Conservation (phyloP, 2,329 filamentous ascomycete genomes). For the Alternaria longipes region DNA sequence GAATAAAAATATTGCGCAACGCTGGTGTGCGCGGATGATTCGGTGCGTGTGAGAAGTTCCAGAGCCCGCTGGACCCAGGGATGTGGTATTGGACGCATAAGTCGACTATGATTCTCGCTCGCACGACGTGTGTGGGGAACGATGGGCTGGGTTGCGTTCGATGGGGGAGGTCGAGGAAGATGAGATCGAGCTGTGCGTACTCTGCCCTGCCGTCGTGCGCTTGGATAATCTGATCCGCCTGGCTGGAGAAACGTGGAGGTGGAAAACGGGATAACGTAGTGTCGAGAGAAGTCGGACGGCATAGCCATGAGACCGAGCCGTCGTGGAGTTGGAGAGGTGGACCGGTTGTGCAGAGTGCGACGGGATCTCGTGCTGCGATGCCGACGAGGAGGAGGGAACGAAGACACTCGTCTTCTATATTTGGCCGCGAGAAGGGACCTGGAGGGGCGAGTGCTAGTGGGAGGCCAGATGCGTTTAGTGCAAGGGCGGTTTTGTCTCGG, state of each 20-base stretch:
- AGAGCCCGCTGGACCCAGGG: slow-evolving; percentile 23
- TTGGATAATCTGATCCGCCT: slow-evolving; percentile 32
- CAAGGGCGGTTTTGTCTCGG: slow-evolving; percentile 56
- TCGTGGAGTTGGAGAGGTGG: slow-evolving; percentile 45
- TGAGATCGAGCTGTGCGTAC: slow-evolving; percentile 52
- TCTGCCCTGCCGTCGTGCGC: slow-evolving; percentile 48
- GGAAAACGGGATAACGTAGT: slow-evolving; percentile 13
- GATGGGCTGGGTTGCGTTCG: slow-evolving; percentile 39
- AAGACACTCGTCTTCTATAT: slow-evolving; percentile 53
- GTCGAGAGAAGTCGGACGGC: slow-evolving; percentile 40
- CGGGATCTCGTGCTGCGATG: slow-evolving; percentile 53
- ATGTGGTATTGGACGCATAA: slow-evolving; percentile 44
- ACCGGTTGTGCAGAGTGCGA: slow-evolving; percentile 52
- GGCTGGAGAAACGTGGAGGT: slow-evolving; percentile 26
- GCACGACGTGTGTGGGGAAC: slow-evolving; percentile 36
- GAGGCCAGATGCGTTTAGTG: slow-evolving; percentile 52
- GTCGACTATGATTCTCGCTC: slow-evolving; percentile 49
- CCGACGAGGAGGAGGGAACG: slow-evolving; percentile 53
- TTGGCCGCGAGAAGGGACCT: slow-evolving; percentile 40
- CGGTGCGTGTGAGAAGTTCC: slow-evolving; percentile 37
- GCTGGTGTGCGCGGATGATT: slow-evolving; percentile 48
- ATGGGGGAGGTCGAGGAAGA: slow-evolving; percentile 50
- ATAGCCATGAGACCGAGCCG: slow-evolving; percentile 46
- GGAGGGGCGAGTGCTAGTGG: slow-evolving; percentile 49
- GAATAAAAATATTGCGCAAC: slow-evolving; percentile 54